phyloP scores from a whole-genome alignment of 352 stramenopile genomes.

The Globisporangium parvum region DNA sequence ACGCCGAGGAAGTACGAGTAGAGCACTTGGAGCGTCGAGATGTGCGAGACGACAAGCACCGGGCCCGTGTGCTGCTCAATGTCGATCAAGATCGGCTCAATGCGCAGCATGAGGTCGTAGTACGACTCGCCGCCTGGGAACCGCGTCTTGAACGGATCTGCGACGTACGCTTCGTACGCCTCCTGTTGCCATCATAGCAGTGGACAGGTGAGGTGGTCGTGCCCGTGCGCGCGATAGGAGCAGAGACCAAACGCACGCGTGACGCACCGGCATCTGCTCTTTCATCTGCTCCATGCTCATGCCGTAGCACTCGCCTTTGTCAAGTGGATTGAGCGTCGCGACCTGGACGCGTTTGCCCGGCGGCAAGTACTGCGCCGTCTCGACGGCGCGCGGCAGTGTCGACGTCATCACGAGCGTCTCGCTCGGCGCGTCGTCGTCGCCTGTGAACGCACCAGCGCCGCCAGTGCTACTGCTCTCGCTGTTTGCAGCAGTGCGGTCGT shows the following conservation, averaged over 20 bases:
- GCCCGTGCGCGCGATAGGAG: no score
- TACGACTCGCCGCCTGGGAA: slow-evolving; percentile 92
- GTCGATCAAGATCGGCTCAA: slow-evolving; percentile 91
- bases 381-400: slow-evolving; percentile 68
- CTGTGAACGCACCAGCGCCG: slow-evolving; percentile 18
- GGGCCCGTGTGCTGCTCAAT: slow-evolving; percentile 86
- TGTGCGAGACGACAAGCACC: slow-evolving; percentile 82
- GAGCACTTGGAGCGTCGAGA: slow-evolving; percentile 80
- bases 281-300: slow-evolving; percentile 83
- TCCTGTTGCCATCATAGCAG: slow-evolving; percentile 23
- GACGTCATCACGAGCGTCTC: slow-evolving; percentile 73
- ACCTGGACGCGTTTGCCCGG: slow-evolving; percentile 54
- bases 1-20: slow-evolving; percentile 85
- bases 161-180: slow-evolving; percentile 54
- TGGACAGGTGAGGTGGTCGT: neutral
- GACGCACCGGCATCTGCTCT: slow-evolving; percentile 49
- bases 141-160: slow-evolving; percentile 72
- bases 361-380: slow-evolving; percentile 63
- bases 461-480: slow-evolving; percentile 31
- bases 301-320: slow-evolving; percentile 84
- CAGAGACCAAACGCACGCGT: no score
- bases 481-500: slow-evolving; percentile 57
- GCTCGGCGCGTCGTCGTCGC: slow-evolving; percentile 30
- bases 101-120: slow-evolving; percentile 90
- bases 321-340: slow-evolving; percentile 73